A percentile compares a stretch with the other conserved stretches of the same genome.
Evolutionary conservation across 169 alveolate genomes (phyloP).

Genomic region (Cryptosporidium felis): DNA sequence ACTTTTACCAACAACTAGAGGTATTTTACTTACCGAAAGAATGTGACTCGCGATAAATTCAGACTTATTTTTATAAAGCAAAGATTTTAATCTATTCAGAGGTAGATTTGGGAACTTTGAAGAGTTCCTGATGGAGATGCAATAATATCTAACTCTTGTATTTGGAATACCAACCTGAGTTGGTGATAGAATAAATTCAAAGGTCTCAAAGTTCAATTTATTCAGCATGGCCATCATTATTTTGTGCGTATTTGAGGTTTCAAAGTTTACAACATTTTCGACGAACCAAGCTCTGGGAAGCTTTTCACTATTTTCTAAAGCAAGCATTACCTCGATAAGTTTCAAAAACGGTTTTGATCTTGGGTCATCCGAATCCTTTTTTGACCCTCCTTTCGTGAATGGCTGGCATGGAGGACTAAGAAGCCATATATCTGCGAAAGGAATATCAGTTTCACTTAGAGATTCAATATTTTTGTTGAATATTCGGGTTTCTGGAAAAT

Average conservation of each 20-base stretch:
- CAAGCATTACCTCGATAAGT: conserved; percentile 72
- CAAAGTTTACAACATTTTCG: conserved; percentile 84
- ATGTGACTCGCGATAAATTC: conserved; percentile 3
- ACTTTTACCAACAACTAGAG: no score
- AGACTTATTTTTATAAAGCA: background rate
- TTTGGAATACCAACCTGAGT: conserved; percentile 81
- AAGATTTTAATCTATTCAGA: background rate
- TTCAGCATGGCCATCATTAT: conserved; percentile 72
- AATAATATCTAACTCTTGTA: conserved; percentile 83
- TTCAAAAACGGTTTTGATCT: conserved; percentile 52
- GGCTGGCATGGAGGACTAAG: conserved; percentile 88
- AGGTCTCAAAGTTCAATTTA: conserved; percentile 66
- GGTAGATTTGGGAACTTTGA: background rate
- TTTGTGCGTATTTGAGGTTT: conserved; percentile 76
- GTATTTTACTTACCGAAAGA: background rate
- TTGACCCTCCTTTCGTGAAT: conserved; percentile 80
- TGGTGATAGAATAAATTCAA: conserved; percentile 81
- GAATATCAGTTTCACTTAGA: conserved; percentile 20
- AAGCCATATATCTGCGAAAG: conserved; percentile 80
- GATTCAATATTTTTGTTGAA: conserved; percentile 30
- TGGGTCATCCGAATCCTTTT: conserved; percentile 72
- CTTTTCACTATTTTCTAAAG: conserved; percentile 59
- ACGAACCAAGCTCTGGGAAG: conserved; percentile 78
- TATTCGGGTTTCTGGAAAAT: conserved; percentile 50
- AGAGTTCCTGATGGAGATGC: conserved; percentile 74